phyloP scores from a whole-genome alignment of 75 land plant genomes.

The Cupressus sempervirens region DNA sequence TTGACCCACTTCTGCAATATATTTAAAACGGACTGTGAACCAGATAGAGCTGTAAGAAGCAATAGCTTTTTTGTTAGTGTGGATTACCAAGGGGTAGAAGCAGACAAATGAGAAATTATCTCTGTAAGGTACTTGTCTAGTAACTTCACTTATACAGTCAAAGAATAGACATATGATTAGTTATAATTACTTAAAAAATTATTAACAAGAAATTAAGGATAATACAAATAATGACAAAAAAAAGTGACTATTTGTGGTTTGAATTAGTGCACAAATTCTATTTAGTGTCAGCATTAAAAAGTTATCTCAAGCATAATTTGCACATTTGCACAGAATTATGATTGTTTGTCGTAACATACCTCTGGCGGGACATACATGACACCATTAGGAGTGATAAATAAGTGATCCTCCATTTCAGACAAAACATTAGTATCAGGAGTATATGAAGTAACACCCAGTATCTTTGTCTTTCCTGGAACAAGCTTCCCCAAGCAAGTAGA shows the following conservation, averaged over 20 bases:
- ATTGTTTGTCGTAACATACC: slow-evolving; percentile 25
- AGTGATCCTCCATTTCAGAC: slow-evolving; percentile 36
- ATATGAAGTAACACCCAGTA: slow-evolving; percentile 72
- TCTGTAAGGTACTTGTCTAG: not conserved
- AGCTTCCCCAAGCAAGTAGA: slow-evolving; percentile 89
- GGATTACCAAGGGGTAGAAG: not conserved
- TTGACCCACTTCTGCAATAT: not conserved
- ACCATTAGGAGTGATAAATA: slow-evolving; percentile 85
- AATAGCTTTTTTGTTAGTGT: not conserved
- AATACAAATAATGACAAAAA: not conserved
- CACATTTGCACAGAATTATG: not conserved
- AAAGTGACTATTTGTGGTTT: not conserved
- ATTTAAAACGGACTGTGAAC: not conserved
- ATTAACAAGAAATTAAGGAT: slow-evolving; percentile 2
- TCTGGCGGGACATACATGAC: slow-evolving; percentile 80
- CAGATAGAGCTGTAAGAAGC: not conserved
- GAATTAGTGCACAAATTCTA: not conserved
- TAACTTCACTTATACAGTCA: not conserved
- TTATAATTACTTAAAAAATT: not conserved
- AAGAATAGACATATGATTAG: not conserved
- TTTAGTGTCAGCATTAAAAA: not conserved
- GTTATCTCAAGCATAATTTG: not conserved
- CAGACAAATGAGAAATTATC: not conserved
- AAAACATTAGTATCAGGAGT: slow-evolving; percentile 45
- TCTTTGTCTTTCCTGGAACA: slow-evolving; percentile 49